Evolutionary conservation across 1,139 yeast genomes (phyloP).

Genomic region (Hanseniaspora sp.): DNA sequence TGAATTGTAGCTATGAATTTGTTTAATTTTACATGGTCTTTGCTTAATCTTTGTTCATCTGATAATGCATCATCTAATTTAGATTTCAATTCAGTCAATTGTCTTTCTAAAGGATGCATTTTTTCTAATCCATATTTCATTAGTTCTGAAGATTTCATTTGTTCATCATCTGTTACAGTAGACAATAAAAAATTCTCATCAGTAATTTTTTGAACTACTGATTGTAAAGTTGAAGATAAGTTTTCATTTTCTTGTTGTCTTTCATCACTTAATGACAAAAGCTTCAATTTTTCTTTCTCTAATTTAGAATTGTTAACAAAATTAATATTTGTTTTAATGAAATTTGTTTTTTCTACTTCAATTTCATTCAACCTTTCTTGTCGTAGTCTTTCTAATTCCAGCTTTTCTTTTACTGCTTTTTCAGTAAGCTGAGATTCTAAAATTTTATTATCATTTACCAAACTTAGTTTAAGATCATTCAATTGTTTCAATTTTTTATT

Average conservation of each 20-base stretch:
- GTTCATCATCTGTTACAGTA: slow-evolving; percentile 13
- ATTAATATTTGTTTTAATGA: background rate
- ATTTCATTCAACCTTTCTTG: slow-evolving; percentile 18
- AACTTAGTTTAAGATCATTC: slow-evolving; percentile 14
- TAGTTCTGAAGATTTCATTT: slow-evolving; percentile 14
- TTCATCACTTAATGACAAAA: background rate
- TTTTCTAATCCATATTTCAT: slow-evolving; percentile 15
- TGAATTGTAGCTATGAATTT: background rate
- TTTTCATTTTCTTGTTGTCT: slow-evolving; percentile 2
- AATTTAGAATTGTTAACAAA: slow-evolving; percentile 6
- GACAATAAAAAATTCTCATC: slow-evolving; percentile 14
- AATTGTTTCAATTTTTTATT: slow-evolving; percentile 17
- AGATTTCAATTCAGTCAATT: background rate
- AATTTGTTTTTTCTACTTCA: slow-evolving; percentile 18
- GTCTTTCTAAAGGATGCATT: slow-evolving; percentile 12
- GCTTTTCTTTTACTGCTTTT: slow-evolving; percentile 16
- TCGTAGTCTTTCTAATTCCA: slow-evolving; percentile 15
- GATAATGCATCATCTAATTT: background rate
- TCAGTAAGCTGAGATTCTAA: slow-evolving; percentile 17
- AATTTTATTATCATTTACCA: slow-evolving; percentile 17
- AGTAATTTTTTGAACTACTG: background rate
- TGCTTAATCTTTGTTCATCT: slow-evolving; percentile 1
- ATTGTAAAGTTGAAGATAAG: background rate
- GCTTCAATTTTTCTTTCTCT: background rate
- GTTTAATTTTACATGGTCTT: background rate